Base-by-base conservation (phyloP, 805 yeast genomes). In the Nakazawaea laoshanensis region DNA sequence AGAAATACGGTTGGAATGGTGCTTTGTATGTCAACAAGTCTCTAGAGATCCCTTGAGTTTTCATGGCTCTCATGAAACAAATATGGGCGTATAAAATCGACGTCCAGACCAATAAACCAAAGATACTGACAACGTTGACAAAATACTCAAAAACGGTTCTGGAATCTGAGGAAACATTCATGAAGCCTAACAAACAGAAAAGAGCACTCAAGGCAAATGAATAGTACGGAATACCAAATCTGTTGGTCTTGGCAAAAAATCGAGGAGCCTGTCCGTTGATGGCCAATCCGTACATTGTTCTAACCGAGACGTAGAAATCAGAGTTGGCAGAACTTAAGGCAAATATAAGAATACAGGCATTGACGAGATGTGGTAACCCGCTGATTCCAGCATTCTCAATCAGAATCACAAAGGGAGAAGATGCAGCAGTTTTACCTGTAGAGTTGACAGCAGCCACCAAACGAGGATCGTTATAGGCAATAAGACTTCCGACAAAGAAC, bases 331-430 rank as follows among this genome's bases (percentile, higher is more conserved):
- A 92, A 7, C 89, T 79, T 49, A 82, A 71, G 37, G 84, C 87
- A 42, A 83, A 80, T 23, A 82, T 55, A 46, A 86, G 55, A 43
- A 86, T 79, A 53, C 84, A 77, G 2, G 79, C 89, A 53, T 86
- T 86, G 47, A 86, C 64, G 29, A 86, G 65, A 44, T 78, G 80
- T 24, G 86, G 87, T 41, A 85, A 59, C 1, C 73, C 88, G 6
- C 49, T 44, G 40, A 84, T 82, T 12, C 65, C 54, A 12, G 85
- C 82, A 44, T 67, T 70, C 40, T 69, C 69, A 47, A 84, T 77
- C 32, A 94, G 95, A 48, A 83, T 77, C 33, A 83, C 88, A 47
- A 83, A 84, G 22, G 94, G 94, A 11, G 92, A 80, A 12, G 89
- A 86, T 24, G 78, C 67, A 3, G 88, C 87, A 29, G 66, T 49